These are phyloP conservation scores for Galium porrigens DNA, from an alignment of 305 asterid species.

Conservation along the genomic window DNA sequence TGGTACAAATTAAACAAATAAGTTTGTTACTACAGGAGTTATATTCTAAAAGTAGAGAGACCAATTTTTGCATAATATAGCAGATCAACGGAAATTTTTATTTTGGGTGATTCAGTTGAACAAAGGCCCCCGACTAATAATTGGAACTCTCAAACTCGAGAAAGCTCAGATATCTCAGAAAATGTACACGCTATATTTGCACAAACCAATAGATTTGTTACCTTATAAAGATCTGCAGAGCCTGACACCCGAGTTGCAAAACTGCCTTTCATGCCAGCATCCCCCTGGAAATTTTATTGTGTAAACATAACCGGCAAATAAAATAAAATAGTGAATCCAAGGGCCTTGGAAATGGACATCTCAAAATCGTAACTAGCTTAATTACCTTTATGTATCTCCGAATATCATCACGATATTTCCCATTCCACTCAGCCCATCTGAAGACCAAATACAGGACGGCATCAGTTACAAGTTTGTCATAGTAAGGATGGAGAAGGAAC, in stretches of 20 bases:
- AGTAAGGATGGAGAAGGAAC: not conserved
- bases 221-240: slow-evolving; percentile 81
- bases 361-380: slow-evolving; percentile 12
- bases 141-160: not conserved
- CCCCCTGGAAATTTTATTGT: slow-evolving; percentile 41
- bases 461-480: not conserved
- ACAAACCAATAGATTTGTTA: slow-evolving; percentile 3
- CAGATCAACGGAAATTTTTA: not conserved
- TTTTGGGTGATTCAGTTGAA: not conserved
- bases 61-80: not conserved
- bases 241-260: slow-evolving; percentile 78
- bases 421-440: slow-evolving; percentile 99
- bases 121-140: not conserved
- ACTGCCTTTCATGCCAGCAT: slow-evolving; percentile 68
- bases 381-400: slow-evolving; percentile 83
- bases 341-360: not conserved
- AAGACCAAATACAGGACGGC: slow-evolving; percentile 17
- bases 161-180: slow-evolving; percentile 12
- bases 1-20: not conserved
- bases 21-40: not conserved
- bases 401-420: slow-evolving; percentile 77
- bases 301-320: not conserved
- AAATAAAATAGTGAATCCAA: not conserved
- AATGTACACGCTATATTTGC: slow-evolving; percentile 8
- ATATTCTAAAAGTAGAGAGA: not conserved